phyloP scores from a whole-genome alignment of 192 early-diverging fungal species.

The Diversispora eburnea region DNA sequence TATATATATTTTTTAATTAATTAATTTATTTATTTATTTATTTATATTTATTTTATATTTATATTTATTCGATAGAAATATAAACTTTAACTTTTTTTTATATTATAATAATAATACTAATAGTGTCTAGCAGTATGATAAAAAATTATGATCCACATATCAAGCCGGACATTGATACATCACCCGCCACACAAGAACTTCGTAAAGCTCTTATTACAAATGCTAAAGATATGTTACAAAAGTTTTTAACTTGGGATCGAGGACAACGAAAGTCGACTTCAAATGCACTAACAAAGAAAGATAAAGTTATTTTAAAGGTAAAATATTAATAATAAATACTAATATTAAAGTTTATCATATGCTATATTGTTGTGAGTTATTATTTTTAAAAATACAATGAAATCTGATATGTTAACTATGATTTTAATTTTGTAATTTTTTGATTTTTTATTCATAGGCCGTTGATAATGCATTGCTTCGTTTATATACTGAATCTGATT shows the following conservation, averaged over 20 bases:
- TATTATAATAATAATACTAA: no score
- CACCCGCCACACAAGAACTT: slow-evolving; percentile 37
- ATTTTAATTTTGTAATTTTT: neutral
- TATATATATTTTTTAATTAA: slow-evolving; percentile 2
- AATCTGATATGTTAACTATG: neutral
- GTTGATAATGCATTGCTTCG: slow-evolving; percentile 39
- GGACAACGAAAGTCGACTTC: slow-evolving; percentile 5
- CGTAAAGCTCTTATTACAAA: slow-evolving; percentile 49
- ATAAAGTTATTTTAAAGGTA: slow-evolving; percentile 23
- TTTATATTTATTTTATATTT: neutral
- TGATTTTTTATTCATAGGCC: slow-evolving; percentile 25
- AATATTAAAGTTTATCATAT: neutral
- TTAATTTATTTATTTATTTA: neutral
- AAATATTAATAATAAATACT: neutral
- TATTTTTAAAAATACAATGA: neutral
- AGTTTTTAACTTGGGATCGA: slow-evolving; percentile 50
- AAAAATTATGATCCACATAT: slow-evolving; percentile 40
- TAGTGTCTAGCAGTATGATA: slow-evolving; percentile 34
- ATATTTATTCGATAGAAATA: slow-evolving; percentile 7
- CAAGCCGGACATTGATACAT: slow-evolving; percentile 45
- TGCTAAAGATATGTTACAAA: slow-evolving; percentile 54
- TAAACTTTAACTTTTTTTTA: no score
- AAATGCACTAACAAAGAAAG: slow-evolving; percentile 6
- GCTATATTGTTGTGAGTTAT: neutral
- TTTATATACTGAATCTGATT: slow-evolving; percentile 31